Conservation (phyloP, 2,329 filamentous ascomycete genomes). For the Aspergillus neotritici region DNA sequence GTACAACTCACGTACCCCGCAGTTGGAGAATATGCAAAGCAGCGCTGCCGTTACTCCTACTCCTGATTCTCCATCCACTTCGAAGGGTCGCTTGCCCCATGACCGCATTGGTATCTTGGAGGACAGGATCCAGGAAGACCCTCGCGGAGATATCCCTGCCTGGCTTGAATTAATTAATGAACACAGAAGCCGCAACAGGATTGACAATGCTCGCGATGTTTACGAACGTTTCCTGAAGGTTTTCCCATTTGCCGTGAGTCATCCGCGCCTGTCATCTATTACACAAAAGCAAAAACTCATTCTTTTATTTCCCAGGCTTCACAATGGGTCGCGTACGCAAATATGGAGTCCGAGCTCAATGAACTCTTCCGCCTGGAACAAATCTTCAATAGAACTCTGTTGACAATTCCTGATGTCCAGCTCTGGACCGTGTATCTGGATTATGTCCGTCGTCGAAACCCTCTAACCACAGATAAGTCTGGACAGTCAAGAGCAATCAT, state of each 20-base stretch:
- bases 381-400: constrained; percentile 74
- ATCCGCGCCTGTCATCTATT: not conserved
- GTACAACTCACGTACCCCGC: constrained; percentile 32
- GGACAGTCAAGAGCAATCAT: constrained; percentile 73
- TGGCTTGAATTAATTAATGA: constrained; percentile 86
- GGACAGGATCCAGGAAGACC: constrained; percentile 85
- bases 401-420: constrained; percentile 72
- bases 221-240: constrained; percentile 83
- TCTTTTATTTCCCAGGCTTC: constrained; percentile 59
- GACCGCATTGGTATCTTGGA: constrained; percentile 77
- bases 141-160: constrained; percentile 83
- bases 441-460: constrained; percentile 87
- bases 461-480: constrained; percentile 71
- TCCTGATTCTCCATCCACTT: constrained; percentile 41
- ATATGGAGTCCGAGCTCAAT: constrained; percentile 83
- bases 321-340: constrained; percentile 81
- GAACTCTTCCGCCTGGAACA: constrained; percentile 74
- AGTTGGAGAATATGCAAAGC: constrained; percentile 28
- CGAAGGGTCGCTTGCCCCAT: constrained; percentile 57
- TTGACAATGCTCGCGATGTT: constrained; percentile 71
- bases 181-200: constrained; percentile 71
- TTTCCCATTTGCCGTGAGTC: constrained; percentile 85
- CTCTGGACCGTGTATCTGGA: constrained; percentile 93
- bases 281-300: constrained; percentile 27
- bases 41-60: constrained; percentile 35